Evolutionary conservation across 805 yeast genomes (phyloP).

Genomic region (Henningerozyma blattae): DNA sequence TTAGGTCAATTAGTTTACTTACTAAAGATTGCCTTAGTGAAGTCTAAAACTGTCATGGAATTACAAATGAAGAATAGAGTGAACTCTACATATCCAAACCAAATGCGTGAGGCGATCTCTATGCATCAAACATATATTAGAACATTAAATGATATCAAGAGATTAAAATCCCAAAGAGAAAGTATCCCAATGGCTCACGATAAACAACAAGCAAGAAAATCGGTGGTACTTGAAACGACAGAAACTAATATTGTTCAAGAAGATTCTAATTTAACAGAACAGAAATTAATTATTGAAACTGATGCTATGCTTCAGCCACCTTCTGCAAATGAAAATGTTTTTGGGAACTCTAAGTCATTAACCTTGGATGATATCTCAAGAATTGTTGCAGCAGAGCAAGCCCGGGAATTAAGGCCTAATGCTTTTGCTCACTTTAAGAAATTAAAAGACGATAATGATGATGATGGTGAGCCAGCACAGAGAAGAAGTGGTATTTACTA

Average conservation of each 20-base stretch:
- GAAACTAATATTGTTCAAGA: slow-evolving; percentile 7
- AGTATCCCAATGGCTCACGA: slow-evolving; percentile 36
- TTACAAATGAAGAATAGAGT: slow-evolving; percentile 16
- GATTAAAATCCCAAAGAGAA: slow-evolving; percentile 64
- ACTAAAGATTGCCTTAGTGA: slow-evolving; percentile 69
- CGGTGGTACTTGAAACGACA: slow-evolving; percentile 48
- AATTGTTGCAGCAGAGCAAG: slow-evolving; percentile 94
- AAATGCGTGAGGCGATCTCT: slow-evolving; percentile 9
- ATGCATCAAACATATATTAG: slow-evolving; percentile 47
- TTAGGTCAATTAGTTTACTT: slow-evolving; percentile 65
- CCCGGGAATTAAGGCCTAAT: slow-evolving; percentile 84
- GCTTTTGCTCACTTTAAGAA: slow-evolving; percentile 73
- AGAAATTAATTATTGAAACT: slow-evolving; percentile 19
- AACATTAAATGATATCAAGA: slow-evolving; percentile 64
- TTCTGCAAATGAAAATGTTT: slow-evolving; percentile 28
- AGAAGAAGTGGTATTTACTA: slow-evolving; percentile 36
- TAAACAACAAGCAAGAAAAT: slow-evolving; percentile 51
- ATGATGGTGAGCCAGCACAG: slow-evolving; percentile 5
- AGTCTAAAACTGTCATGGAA: slow-evolving; percentile 55
- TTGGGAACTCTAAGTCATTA: slow-evolving; percentile 71
- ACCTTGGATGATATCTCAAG: slow-evolving; percentile 95
- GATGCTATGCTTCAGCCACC: slow-evolving; percentile 12
- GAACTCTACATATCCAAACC: slow-evolving; percentile 4
- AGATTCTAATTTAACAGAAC: slow-evolving; percentile 12
- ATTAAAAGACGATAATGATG: slow-evolving; percentile 21